These are phyloP conservation scores for Fusarium xyrophilum DNA, from an alignment of 2,329 filamentous ascomycete species.

Conservation along the genomic window DNA sequence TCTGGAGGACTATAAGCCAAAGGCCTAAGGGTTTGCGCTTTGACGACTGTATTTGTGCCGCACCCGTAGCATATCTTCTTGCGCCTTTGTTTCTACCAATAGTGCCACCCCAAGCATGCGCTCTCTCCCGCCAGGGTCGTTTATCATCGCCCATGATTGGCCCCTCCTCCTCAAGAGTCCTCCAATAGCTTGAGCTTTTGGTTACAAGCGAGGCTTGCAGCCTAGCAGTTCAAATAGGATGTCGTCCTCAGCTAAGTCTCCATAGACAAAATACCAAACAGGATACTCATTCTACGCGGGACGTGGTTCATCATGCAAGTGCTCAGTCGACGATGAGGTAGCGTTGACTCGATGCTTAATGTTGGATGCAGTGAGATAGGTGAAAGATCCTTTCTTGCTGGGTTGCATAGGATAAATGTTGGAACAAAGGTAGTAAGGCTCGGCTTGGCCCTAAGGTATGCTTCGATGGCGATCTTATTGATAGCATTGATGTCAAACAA, in stretches of 20 bases:
- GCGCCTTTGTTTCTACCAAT: too few relatives aligned
- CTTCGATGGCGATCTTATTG: not conserved
- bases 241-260: not conserved
- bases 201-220: too few relatives aligned
- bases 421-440: not conserved
- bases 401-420: constrained; percentile 2
- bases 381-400: not conserved
- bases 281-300: constrained; percentile 2
- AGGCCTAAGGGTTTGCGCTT: not conserved
- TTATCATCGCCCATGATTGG: too few relatives aligned
- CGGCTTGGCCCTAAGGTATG: not conserved
- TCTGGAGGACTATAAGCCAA: constrained; percentile 15
- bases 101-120: too few relatives aligned
- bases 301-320: not conserved
- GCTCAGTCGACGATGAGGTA: not conserved
- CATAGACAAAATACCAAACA: constrained; percentile 15
- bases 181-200: too few relatives aligned
- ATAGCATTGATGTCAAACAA: constrained; percentile 2
- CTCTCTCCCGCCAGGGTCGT: too few relatives aligned
- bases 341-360: not conserved
- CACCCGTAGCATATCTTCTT: too few relatives aligned
- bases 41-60: not conserved
- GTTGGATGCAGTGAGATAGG: not conserved
- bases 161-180: too few relatives aligned
- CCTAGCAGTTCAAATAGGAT: too few relatives aligned